phyloP scores from a whole-genome alignment of 1,139 yeast species.

The Kodamaea suecica region DNA sequence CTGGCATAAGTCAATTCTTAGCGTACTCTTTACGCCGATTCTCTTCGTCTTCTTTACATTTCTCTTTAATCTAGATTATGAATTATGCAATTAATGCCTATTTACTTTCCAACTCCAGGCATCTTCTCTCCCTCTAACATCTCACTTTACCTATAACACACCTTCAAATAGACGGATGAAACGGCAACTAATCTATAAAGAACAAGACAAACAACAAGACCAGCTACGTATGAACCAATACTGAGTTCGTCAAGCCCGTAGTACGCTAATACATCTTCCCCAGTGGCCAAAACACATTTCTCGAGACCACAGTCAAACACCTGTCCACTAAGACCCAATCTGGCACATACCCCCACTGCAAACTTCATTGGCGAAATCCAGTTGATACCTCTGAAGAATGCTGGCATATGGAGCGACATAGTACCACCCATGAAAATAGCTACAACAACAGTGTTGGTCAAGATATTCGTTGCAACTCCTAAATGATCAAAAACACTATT shows the following conservation, averaged over 20 bases:
- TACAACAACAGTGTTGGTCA: conserved; percentile 18
- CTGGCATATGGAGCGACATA: conserved; percentile 27
- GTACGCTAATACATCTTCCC: conserved; percentile 33
- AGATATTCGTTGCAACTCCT: conserved; percentile 25
- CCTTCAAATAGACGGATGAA: conserved; percentile 15
- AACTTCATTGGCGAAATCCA: conserved; percentile 25
- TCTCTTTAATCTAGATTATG: no score
- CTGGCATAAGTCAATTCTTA: no score
- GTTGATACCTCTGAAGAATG: conserved; percentile 23
- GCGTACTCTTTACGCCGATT: no score
- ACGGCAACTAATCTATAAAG: conserved; percentile 20
- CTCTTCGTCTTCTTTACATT: no score
- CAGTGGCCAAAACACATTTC: conserved; percentile 33
- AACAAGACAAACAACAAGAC: conserved; percentile 19
- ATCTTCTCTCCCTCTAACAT: not conserved
- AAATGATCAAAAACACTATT: conserved; percentile 22
- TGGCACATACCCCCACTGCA: conserved; percentile 30
- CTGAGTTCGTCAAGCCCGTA: conserved; percentile 28
- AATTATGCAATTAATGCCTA: no score
- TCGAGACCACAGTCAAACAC: conserved; percentile 28
- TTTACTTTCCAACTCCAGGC: no score
- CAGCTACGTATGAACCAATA: conserved; percentile 27
- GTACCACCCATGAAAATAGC: conserved; percentile 30
- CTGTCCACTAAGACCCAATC: conserved; percentile 35
- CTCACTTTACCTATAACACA: conserved; percentile 9